Evolutionary conservation across 208 protist genomes (phyloP).

Genomic region (Leishmania braziliensis): DNA sequence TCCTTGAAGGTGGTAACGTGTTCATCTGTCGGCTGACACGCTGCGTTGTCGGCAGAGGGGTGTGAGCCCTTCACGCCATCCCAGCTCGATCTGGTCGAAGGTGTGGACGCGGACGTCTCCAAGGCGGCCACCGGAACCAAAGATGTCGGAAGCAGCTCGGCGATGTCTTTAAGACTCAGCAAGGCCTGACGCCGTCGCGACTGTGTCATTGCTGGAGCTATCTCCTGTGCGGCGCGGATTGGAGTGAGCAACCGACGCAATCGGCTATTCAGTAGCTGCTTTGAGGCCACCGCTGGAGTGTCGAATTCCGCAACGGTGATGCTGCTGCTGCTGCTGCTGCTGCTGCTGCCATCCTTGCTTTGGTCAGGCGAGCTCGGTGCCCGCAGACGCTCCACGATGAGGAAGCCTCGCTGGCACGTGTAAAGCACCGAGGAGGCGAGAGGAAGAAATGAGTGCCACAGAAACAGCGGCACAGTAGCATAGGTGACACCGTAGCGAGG

Average conservation of each 20-base stretch:
- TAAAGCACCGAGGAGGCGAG: constrained; percentile 45
- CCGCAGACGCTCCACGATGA: constrained; percentile 39
- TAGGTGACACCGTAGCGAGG: constrained; percentile 49
- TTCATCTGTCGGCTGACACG: background rate
- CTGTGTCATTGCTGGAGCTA: too few species aligned
- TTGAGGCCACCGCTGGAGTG: background rate
- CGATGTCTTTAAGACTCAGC: background rate
- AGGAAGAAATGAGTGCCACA: constrained; percentile 33
- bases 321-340: background rate
- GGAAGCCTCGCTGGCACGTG: constrained; percentile 41
- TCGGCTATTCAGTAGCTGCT: background rate
- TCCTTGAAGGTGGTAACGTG: constrained; percentile 35
- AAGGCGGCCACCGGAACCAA: background rate
- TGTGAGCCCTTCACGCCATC: constrained; percentile 37
- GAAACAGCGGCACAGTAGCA: constrained; percentile 38
- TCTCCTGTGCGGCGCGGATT: background rate
- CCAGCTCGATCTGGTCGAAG: constrained; percentile 1
- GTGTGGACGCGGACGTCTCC: background rate
- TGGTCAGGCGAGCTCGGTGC: background rate
- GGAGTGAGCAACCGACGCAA: constrained; percentile 2
- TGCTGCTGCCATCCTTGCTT: background rate
- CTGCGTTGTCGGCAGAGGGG: constrained; percentile 5
- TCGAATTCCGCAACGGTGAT: background rate
- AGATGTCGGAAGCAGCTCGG: background rate
- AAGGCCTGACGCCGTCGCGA: background rate